Conservation (phyloP, 2,329 filamentous ascomycete species). For the Xylaria sp. region DNA sequence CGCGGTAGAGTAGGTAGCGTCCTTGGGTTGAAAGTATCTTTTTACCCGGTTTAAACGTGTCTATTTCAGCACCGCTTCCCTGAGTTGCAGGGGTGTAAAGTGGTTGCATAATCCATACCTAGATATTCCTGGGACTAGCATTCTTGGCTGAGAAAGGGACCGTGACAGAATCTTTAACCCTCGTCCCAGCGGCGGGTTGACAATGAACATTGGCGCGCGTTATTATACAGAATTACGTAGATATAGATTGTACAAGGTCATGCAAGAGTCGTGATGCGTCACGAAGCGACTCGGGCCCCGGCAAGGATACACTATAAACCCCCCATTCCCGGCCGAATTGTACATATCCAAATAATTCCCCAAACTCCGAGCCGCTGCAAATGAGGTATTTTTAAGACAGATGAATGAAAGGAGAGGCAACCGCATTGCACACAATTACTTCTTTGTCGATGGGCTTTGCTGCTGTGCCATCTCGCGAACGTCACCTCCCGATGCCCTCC, state of each 20-base stretch:
- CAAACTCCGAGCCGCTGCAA: conserved; percentile 31
- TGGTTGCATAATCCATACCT: not conserved
- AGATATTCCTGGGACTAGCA: too few species aligned
- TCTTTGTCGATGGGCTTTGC: conserved; percentile 19
- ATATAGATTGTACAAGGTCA: conserved; percentile 15
- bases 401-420: not conserved
- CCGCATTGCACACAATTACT: conserved; percentile 2
- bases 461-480: conserved; percentile 59
- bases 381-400: not conserved
- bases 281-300: conserved; percentile 13
- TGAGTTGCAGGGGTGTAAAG: conserved; percentile 13
- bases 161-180: not conserved
- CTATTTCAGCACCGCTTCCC: not conserved
- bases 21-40: not conserved
- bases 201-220: not conserved
- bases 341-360: conserved; percentile 26
- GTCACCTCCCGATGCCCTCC: conserved; percentile 81
- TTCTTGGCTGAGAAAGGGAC: too few species aligned
- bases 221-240: conserved; percentile 34
- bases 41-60: conserved; percentile 32
- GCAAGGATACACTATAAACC: conserved; percentile 3
- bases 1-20: not conserved
- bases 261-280: conserved; percentile 39
- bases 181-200: not conserved
- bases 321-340: conserved; percentile 14